Percentiles rank a stretch among this genome's conserved stretches.
phyloP scores from a whole-genome alignment of 1,139 yeast genomes.

The Entelexis sorbosivorans region DNA sequence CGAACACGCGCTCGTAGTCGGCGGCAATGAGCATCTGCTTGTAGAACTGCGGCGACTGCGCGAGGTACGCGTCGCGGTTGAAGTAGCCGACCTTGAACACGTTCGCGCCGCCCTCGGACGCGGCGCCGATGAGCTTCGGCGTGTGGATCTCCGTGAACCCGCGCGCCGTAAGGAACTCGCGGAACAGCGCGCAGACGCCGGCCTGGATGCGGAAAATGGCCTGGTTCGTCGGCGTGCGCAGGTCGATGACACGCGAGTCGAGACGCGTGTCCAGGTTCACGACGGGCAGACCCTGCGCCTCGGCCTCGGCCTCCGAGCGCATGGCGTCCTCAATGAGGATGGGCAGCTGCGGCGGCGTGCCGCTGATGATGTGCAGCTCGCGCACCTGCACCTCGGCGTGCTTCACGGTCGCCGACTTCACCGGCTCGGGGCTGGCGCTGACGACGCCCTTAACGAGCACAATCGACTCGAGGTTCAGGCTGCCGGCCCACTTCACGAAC shows the following conservation, averaged over 20 bases:
- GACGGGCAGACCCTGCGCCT: conserved; percentile 78
- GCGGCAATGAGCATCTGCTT: conserved; percentile 97
- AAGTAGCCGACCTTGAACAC: conserved; percentile 89
- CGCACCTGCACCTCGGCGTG: conserved; percentile 73
- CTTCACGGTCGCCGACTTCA: conserved; percentile 85
- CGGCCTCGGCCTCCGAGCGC: conserved; percentile 91
- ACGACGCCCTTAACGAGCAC: conserved; percentile 83
- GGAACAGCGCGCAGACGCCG: conserved; percentile 77
- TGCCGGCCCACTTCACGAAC: conserved; percentile 93
- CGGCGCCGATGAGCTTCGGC: conserved; percentile 88
- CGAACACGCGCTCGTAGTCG: conserved; percentile 92
- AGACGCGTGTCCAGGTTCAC: conserved; percentile 94
- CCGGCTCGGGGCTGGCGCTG: conserved; percentile 70
- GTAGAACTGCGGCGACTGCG: conserved; percentile 96
- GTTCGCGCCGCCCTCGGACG: conserved; percentile 96
- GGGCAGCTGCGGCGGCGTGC: conserved; percentile 88
- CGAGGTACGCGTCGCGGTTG: conserved; percentile 83
- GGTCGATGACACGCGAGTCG: conserved; percentile 88
- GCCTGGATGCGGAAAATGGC: conserved; percentile 91
- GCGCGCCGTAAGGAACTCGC: conserved; percentile 63
- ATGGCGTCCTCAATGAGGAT: conserved; percentile 91
- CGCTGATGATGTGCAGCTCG: conserved; percentile 66
- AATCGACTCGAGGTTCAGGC: conserved; percentile 77
- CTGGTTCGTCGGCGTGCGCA: conserved; percentile 94
- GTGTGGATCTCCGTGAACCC: conserved; percentile 87